Evolutionary conservation across 805 yeast genomes (phyloP).

Genomic region (Metahyphopichia silvanorum): DNA sequence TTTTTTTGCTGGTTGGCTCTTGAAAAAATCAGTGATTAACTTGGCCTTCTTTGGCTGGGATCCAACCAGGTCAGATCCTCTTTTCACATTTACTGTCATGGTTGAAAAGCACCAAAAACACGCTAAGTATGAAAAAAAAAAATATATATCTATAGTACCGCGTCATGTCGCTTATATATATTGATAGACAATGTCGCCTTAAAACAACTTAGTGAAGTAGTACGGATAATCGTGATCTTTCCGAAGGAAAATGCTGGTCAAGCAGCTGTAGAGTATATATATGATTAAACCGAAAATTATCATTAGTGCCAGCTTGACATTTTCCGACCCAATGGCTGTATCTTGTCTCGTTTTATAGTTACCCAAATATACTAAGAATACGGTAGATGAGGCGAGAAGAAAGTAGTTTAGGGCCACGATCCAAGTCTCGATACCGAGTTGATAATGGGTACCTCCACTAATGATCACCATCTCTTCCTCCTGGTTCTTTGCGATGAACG

Average conservation of each 20-base stretch:
- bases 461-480: slow-evolving; percentile 51
- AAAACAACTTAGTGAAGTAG: slow-evolving; percentile 27
- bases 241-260: slow-evolving; percentile 41
- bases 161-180: slow-evolving; percentile 1
- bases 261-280: slow-evolving; percentile 40
- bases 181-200: neutral
- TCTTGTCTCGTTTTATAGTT: slow-evolving; percentile 18
- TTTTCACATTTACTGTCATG: neutral
- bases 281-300: slow-evolving; percentile 17
- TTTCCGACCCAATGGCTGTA: slow-evolving; percentile 17
- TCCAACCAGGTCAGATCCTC: neutral
- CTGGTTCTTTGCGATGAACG: slow-evolving; percentile 55
- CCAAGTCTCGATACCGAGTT: slow-evolving; percentile 66
- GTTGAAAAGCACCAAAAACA: too few species aligned
- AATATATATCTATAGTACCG: neutral
- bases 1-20: slow-evolving; percentile 3
- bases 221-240: slow-evolving; percentile 53
- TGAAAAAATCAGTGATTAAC: slow-evolving; percentile 18
- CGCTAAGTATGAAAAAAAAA: too few species aligned
- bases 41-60: slow-evolving; percentile 5
- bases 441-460: slow-evolving; percentile 65
- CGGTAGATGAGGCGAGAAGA: slow-evolving; percentile 38
- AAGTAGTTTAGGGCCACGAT: slow-evolving; percentile 51
- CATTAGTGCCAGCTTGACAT: slow-evolving; percentile 12
- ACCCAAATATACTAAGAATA: slow-evolving; percentile 39